These are phyloP conservation scores for Digitaria exilis DNA, from an alignment of 202 grass and related monocot species.

Conservation along the genomic window DNA sequence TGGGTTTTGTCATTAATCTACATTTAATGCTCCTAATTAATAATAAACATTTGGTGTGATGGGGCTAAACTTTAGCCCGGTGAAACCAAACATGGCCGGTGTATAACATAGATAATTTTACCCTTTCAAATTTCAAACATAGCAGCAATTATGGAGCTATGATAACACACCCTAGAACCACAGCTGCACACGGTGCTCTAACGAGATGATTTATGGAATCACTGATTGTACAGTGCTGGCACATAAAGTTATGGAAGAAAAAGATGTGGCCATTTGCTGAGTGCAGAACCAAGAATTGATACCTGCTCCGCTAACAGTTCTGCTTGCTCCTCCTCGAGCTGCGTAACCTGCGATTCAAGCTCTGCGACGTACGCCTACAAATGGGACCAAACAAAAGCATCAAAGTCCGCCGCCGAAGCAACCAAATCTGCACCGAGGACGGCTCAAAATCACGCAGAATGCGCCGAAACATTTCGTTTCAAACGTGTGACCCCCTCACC, in stretches of 20 bases:
- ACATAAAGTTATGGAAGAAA: no score
- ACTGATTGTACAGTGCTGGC: background rate
- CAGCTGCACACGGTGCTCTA: background rate
- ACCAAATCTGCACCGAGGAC: background rate
- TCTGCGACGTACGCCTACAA: conserved; percentile 81
- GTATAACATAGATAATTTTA: background rate
- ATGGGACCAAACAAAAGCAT: conserved; percentile 13
- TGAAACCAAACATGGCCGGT: no score
- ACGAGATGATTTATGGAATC: background rate
- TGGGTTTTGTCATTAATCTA: no score
- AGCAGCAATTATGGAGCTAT: background rate
- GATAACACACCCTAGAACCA: background rate
- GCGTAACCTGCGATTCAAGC: conserved; percentile 80
- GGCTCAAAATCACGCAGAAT: background rate
- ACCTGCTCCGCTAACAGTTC: conserved; percentile 72
- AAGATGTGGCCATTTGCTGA: background rate
- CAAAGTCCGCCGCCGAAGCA: background rate
- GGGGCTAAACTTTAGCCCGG: no score
- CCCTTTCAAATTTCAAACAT: background rate
- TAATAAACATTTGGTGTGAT: no score
- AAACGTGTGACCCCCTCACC: conserved; percentile 35
- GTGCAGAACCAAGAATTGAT: conserved; percentile 5
- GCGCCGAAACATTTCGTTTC: background rate
- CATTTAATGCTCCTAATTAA: no score
- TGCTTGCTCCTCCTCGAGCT: conserved; percentile 91